Conservation (phyloP, 257 asterid species). For the Solanum corneliomulleri region DNA sequence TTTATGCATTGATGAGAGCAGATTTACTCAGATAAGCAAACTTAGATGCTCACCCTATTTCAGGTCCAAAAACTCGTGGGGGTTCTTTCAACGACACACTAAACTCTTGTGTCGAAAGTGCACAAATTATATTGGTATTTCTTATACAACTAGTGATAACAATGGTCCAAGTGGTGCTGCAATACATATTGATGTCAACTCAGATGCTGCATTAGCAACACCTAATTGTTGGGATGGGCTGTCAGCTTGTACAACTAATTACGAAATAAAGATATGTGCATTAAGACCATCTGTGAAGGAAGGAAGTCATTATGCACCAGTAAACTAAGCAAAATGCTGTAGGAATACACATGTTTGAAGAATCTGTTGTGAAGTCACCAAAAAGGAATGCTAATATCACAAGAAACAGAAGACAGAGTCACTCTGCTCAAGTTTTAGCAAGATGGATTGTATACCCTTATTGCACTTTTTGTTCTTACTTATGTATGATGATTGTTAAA, state of each 20-base stretch:
- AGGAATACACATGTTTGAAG: background rate
- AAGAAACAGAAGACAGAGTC: background rate
- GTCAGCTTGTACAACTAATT: constrained; percentile 11
- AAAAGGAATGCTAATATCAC: background rate
- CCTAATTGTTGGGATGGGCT: constrained; percentile 41
- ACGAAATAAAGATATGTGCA: constrained; percentile 31
- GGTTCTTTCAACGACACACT: constrained; percentile 18
- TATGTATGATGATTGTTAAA: background rate
- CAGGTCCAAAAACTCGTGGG: constrained; percentile 23
- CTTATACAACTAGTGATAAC: background rate
- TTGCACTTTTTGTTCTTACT: background rate
- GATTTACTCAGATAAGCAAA: constrained; percentile 29
- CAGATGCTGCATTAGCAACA: background rate
- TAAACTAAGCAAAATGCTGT: background rate
- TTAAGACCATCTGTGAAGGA: constrained; percentile 19
- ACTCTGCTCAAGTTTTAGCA: background rate
- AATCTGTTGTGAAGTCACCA: background rate
- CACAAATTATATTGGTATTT: constrained; percentile 27
- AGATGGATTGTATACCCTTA: background rate
- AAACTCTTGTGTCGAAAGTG: constrained; percentile 36
- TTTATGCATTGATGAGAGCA: constrained; percentile 40
- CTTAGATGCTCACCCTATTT: constrained; percentile 25
- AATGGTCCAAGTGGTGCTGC: background rate
- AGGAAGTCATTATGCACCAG: background rate
- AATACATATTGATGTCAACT: background rate